Evolutionary conservation across 306 rosid species (phyloP).

Genomic region (Aeschynomene evenia): DNA sequence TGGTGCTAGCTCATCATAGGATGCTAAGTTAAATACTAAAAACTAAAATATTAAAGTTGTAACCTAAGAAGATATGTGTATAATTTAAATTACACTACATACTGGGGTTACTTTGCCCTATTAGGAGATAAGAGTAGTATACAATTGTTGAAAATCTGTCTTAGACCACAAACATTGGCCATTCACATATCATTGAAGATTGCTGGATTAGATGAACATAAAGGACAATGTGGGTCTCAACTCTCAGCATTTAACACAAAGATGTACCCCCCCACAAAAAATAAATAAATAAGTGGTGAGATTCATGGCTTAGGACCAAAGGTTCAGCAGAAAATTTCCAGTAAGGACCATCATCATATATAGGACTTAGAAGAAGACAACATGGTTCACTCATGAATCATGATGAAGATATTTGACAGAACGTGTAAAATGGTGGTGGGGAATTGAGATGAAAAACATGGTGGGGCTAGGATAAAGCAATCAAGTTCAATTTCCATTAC

Average conservation of each 20-base stretch:
- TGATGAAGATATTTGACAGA: slow-evolving; percentile 18
- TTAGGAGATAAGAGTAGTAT: slow-evolving; percentile 18
- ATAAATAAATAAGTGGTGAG: slow-evolving; percentile 26
- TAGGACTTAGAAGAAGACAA: slow-evolving; percentile 36
- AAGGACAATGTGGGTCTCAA: slow-evolving; percentile 48
- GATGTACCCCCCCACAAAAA: no score
- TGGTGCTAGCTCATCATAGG: slow-evolving; percentile 33
- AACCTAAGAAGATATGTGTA: slow-evolving; percentile 18
- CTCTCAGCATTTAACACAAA: slow-evolving; percentile 21
- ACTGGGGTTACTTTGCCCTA: slow-evolving; percentile 22
- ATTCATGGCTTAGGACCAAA: slow-evolving; percentile 40
- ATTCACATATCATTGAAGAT: slow-evolving; percentile 34
- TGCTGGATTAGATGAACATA: slow-evolving; percentile 34
- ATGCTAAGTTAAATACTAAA: slow-evolving; percentile 16
- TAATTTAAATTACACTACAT: background rate
- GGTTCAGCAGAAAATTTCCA: slow-evolving; percentile 38
- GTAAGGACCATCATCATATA: slow-evolving; percentile 45
- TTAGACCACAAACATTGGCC: slow-evolving; percentile 35
- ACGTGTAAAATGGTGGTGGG: slow-evolving; percentile 27
- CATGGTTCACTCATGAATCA: slow-evolving; percentile 27
- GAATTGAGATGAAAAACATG: background rate
- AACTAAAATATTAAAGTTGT: slow-evolving; percentile 12
- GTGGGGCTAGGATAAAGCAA: slow-evolving; percentile 20
- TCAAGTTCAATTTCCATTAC: background rate
- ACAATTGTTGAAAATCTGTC: slow-evolving; percentile 40